These are phyloP conservation scores for Decorospora gaudefroyi DNA, from an alignment of 2,329 filamentous ascomycete species.

Conservation along the genomic window DNA sequence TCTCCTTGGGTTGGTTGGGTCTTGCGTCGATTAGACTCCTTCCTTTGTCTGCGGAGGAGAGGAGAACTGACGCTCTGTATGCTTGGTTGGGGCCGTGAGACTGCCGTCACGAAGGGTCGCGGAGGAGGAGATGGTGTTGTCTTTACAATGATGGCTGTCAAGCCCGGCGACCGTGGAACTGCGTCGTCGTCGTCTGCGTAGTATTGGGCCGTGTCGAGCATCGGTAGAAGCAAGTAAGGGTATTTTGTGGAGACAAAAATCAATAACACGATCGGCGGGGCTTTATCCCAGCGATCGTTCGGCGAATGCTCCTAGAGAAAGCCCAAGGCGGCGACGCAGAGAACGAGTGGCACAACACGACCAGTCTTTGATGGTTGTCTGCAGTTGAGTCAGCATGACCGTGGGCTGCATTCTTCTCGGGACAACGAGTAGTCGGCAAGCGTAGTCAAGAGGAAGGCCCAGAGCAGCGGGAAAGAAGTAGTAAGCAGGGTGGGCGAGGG, in stretches of 20 bases:
- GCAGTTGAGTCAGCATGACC: conserved; percentile 36
- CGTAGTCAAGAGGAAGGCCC: background rate
- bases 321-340: conserved; percentile 22
- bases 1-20: conserved; percentile 63
- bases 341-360: conserved; percentile 27
- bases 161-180: conserved; percentile 50
- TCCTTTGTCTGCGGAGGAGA: conserved; percentile 54
- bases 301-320: conserved; percentile 23
- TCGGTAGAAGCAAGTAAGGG: conserved; percentile 17
- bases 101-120: conserved; percentile 43
- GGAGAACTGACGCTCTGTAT: conserved; percentile 49
- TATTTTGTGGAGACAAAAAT: background rate
- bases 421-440: conserved; percentile 2
- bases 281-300: conserved; percentile 32
- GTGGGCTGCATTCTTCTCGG: conserved; percentile 24
- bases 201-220: conserved; percentile 45
- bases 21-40: conserved; percentile 57
- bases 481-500: conserved; percentile 1
- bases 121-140: conserved; percentile 58
- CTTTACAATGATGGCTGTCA: conserved; percentile 48
- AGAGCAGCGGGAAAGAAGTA: conserved; percentile 5
- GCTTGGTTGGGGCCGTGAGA: conserved; percentile 20
- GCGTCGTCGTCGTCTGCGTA: conserved; percentile 59
- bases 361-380: conserved; percentile 31
- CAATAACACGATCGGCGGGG: conserved; percentile 4